Base-by-base conservation (phyloP, 208 protist species). In the Phytomonas sp. region DNA sequence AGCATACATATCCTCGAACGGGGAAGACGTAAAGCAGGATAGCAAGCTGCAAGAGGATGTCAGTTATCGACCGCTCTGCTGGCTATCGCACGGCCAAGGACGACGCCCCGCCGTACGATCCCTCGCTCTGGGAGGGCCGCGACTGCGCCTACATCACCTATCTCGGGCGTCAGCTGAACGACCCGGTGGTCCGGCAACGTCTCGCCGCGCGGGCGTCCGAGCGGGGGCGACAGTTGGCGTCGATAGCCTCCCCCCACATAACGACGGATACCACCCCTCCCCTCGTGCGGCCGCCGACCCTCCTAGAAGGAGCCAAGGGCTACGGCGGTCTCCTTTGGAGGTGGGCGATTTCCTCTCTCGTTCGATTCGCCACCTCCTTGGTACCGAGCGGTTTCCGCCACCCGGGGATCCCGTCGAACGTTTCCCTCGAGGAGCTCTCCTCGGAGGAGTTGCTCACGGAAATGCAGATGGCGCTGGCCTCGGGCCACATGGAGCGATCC, bases 401-500 rank as follows among this genome's bases (percentile, higher is more conserved):
- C 30, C 32, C 31, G 15, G 60, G 11, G 3, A 37, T 32, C 60
- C 31, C 31, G 31, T 32, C 31, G 1, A 37, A 26, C 28, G 60
- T 23, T 32, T 32, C 60, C 15, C 32, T 32, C 60, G 59, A 56
- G 40, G 4, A 70, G 26, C 53, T 91, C 37, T 63, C 70, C 0
- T 81, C 76, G 26, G 75, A 85, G 23, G 85, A 94, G 20, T 72
- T 94, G 61, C 80, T 92, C 37, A 68, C 59, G 6, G 75, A 84
- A 11, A 91, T 94, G 85, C 85, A 89, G 76, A 73, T 88, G 46
- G 82, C 85, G 20, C 73, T 93, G 62, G 74, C 79, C n/a, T 75
- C 80, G 7, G 88, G 84, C n/a, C 78, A 93, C 36, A 67, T 70
- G 8, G 79, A 86, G 8, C 76, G 80, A 34, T 86, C 88, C 20